phyloP scores from a whole-genome alignment of 768 basidiomycete genomes.

The Phylloporus sp. region DNA sequence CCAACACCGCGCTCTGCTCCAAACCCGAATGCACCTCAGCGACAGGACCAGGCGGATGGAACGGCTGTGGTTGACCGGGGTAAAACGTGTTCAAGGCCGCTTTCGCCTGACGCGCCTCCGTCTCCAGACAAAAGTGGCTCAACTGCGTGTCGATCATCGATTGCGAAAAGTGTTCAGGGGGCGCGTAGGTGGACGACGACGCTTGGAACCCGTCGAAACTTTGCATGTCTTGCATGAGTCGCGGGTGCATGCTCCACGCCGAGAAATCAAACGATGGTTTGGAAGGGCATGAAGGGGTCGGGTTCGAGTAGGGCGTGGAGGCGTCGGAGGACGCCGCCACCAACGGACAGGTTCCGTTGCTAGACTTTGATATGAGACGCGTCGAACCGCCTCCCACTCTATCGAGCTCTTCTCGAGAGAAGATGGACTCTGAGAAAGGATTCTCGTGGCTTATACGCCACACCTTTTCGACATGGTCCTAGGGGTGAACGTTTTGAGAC shows the following conservation, averaged over 20 bases:
- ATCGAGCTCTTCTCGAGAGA: slow-evolving; percentile 47
- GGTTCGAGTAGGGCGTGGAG: slow-evolving; percentile 13
- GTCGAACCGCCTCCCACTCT: slow-evolving; percentile 51
- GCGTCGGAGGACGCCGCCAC: slow-evolving; percentile 10
- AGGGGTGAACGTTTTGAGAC: neutral
- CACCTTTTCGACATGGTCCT: slow-evolving; percentile 41
- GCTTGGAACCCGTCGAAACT: slow-evolving; percentile 36
- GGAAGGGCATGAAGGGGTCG: neutral
- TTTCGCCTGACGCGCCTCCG: slow-evolving; percentile 11
- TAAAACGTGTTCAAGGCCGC: slow-evolving; percentile 15
- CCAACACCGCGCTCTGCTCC: slow-evolving; percentile 41
- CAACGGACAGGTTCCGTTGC: slow-evolving; percentile 1
- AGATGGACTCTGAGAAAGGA: slow-evolving; percentile 21
- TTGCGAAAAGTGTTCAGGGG: slow-evolving; percentile 23
- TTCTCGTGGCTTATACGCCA: slow-evolving; percentile 42
- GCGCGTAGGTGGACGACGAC: slow-evolving; percentile 26
- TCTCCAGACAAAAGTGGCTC: slow-evolving; percentile 14
- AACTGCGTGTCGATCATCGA: slow-evolving; percentile 32
- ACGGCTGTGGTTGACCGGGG: slow-evolving; percentile 13
- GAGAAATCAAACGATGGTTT: slow-evolving; percentile 5
- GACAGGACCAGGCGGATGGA: neutral
- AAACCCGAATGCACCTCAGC: slow-evolving; percentile 4
- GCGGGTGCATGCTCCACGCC: slow-evolving; percentile 21
- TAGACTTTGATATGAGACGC: slow-evolving; percentile 31
- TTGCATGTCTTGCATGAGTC: slow-evolving; percentile 51